Base-by-base conservation (phyloP, 371 early-diverging fungal genomes). In the Coemansia linderi region DNA sequence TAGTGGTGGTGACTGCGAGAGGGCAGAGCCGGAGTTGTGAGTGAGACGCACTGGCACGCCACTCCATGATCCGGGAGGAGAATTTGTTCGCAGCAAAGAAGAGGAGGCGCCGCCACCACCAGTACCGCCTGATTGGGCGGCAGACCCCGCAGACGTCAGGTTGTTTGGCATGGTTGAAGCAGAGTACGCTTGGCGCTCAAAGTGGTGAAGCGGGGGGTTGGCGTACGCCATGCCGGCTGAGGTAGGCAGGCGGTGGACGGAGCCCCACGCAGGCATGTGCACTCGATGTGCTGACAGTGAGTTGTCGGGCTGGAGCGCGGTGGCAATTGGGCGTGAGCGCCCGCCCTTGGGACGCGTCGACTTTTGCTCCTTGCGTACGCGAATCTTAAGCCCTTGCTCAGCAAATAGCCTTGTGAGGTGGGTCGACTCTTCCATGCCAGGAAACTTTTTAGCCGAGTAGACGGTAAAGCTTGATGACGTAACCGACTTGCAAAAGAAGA, bases 401-500 rank as follows among this genome's bases (percentile, higher is more conserved):
- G 96, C 95, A 85, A 97, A 95, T 9, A 91, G 86, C 65, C 93
- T 85, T 19, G 95, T 92, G 41, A 96, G 78, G 64, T 87, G 89
- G 1, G 96, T 97, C 1, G 96, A 93, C 70, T 95, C 97, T 69
- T 90, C 91, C 94, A 95, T 93, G 10, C 97, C 97, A 3, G 97
- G 95, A 65, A 95, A 97, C 64, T 90, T 90, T 83, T 96, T 97
- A 52, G 95, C 93, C 19, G 95, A 88, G 70, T 91, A 94, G 10
- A 94, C 95, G 33, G 88, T 90, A 79, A 95, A 92, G 19, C 88
- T 80, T 40, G 91, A 85, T 1, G 95, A 94, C 58, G 84, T 84
- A 52, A 92, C 88, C n/a, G 93, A 91, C 71, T 90, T 87, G 80
- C 94, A 93, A 71, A 91, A 93, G 74, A 88, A 91, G 5, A 94